These are phyloP conservation scores for Blakeslea trispora DNA, from an alignment of 371 early-diverging fungal genomes.

Conservation along the genomic window DNA sequence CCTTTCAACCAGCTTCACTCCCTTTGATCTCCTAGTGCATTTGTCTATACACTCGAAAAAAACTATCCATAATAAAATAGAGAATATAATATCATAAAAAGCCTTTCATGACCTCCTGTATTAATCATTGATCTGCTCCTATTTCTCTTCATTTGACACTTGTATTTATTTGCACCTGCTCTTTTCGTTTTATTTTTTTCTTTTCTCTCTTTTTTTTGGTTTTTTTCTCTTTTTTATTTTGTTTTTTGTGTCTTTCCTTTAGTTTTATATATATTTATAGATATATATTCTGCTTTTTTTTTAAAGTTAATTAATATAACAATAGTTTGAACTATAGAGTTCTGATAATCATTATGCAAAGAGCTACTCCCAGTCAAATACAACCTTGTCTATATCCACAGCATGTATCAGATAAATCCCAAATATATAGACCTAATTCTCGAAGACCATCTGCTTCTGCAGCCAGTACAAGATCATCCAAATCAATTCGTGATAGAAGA, in stretches of 20 bases:
- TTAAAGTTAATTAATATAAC: constrained; percentile 14
- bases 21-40: too few relatives aligned
- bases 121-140: not conserved
- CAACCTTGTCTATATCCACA: constrained; percentile 25
- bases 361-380: constrained; percentile 14
- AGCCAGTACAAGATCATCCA: constrained; percentile 28
- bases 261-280: constrained; percentile 1
- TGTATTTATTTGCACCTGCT: not conserved
- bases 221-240: constrained; percentile 2
- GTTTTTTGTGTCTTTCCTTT: constrained; percentile 4
- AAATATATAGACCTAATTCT: constrained; percentile 15
- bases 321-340: not conserved
- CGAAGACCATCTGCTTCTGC: constrained; percentile 36
- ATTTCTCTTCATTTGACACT: not conserved
- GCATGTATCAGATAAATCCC: constrained; percentile 17
- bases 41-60: too few relatives aligned
- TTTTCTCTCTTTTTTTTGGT: constrained; percentile 5
- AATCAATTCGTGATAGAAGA: constrained; percentile 40
- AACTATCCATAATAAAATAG: too few relatives aligned
- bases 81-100: too few relatives aligned
- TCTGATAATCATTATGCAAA: constrained; percentile 2
- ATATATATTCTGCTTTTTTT: constrained; percentile 14
- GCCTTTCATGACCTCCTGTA: too few relatives aligned
- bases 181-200: not conserved
- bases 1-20: too few relatives aligned